phyloP scores from a whole-genome alignment of 768 basidiomycete species.

The Infundibulicybe gibba region DNA sequence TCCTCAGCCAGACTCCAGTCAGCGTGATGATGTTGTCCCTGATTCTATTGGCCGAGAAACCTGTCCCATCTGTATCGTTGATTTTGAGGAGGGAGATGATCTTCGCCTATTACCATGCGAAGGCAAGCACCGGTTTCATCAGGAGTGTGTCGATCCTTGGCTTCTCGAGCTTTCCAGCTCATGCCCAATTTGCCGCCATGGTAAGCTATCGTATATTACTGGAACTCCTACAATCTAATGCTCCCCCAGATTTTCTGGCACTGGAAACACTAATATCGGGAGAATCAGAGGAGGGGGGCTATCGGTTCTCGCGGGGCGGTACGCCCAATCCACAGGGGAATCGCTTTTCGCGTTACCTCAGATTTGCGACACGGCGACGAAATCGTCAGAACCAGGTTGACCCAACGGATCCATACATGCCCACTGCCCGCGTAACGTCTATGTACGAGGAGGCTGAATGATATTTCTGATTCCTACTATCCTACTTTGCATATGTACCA shows the following conservation, averaged over 20 bases:
- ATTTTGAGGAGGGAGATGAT: slow-evolving; percentile 94
- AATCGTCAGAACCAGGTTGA: slow-evolving; percentile 24
- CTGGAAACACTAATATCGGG: slow-evolving; percentile 54
- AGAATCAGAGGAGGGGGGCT: slow-evolving; percentile 17
- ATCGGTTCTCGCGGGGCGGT: slow-evolving; percentile 1
- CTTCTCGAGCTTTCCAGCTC: slow-evolving; percentile 84
- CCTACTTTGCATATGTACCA: not conserved
- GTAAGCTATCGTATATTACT: slow-evolving; percentile 33
- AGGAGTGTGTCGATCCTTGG: slow-evolving; percentile 91
- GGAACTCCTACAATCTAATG: not conserved
- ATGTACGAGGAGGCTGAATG: slow-evolving; percentile 8
- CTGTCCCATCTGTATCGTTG: slow-evolving; percentile 93
- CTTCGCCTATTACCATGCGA: slow-evolving; percentile 89
- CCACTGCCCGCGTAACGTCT: slow-evolving; percentile 23
- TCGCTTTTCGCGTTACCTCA: slow-evolving; percentile 57
- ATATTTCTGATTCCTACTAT: not conserved
- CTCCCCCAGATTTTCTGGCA: slow-evolving; percentile 53
- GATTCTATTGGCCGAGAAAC: slow-evolving; percentile 76
- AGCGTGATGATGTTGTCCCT: slow-evolving; percentile 45
- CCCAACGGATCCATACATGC: slow-evolving; percentile 29
- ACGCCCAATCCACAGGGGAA: slow-evolving; percentile 18
- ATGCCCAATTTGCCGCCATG: slow-evolving; percentile 91
- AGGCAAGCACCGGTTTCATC: slow-evolving; percentile 88
- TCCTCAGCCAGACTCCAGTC: slow-evolving; percentile 5
- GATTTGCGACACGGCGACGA: slow-evolving; percentile 40